Evolutionary conservation across 768 basidiomycete species (phyloP).

Genomic region (Strobilomyces echinocephalus): DNA sequence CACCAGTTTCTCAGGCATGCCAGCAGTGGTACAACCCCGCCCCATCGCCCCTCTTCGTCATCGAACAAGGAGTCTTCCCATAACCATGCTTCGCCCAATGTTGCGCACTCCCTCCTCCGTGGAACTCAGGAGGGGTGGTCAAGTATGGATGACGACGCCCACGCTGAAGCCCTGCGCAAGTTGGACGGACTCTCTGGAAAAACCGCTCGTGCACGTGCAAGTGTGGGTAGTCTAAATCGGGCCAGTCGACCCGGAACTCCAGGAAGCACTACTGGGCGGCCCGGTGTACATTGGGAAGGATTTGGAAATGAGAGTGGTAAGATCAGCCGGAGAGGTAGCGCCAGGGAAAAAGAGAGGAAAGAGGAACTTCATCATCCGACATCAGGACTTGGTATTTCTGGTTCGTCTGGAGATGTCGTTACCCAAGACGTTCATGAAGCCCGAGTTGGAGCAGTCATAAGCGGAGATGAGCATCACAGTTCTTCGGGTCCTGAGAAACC

Average conservation of each 20-base stretch:
- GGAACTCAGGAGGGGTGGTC: constrained; percentile 91
- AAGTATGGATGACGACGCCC: constrained; percentile 80
- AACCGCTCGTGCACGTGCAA: constrained; percentile 70
- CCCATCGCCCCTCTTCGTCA: constrained; percentile 31
- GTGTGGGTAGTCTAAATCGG: constrained; percentile 67
- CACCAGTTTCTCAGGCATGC: constrained; percentile 72
- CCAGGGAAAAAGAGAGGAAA: constrained; percentile 45
- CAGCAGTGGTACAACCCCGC: constrained; percentile 35
- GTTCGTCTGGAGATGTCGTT: constrained; percentile 31
- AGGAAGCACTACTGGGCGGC: constrained; percentile 45
- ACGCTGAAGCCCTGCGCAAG: constrained; percentile 87
- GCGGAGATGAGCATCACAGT: constrained; percentile 54
- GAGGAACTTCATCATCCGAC: constrained; percentile 26
- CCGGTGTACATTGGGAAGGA: constrained; percentile 72
- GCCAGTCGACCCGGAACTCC: constrained; percentile 76
- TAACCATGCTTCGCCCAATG: constrained; percentile 51
- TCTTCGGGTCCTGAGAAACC: constrained; percentile 55
- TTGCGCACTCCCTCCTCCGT: constrained; percentile 79
- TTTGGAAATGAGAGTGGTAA: constrained; percentile 38
- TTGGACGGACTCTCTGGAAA: constrained; percentile 84
- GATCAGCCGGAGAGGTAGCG: constrained; percentile 34
- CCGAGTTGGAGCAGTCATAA: constrained; percentile 39
- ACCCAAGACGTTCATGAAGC: constrained; percentile 39
- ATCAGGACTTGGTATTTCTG: constrained; percentile 33
- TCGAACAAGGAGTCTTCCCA: constrained; percentile 39